Evolutionary conservation across 179 eudicot genomes (phyloP).

Genomic region (Beta macrorhiza): DNA sequence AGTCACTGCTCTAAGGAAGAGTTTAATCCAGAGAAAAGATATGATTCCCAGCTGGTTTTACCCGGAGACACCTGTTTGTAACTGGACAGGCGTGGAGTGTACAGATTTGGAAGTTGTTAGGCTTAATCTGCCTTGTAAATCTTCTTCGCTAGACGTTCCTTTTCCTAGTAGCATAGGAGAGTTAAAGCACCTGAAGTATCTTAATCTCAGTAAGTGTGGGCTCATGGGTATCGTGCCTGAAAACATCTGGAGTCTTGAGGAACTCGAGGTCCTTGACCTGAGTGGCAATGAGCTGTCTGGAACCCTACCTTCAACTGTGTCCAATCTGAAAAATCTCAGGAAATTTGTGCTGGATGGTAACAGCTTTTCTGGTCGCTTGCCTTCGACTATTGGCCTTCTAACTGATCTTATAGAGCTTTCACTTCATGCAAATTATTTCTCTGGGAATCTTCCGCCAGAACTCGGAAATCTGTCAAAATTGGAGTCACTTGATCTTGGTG

Average conservation of each 20-base stretch:
- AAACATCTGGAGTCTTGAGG: constrained; percentile 53
- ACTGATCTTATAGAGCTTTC: constrained; percentile 66
- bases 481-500: constrained; percentile 65
- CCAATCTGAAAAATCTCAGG: constrained; percentile 47
- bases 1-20: constrained; percentile 46
- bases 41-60: constrained; percentile 65
- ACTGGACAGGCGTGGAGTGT: constrained; percentile 71
- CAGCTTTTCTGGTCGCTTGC: constrained; percentile 63
- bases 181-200: constrained; percentile 51
- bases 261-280: constrained; percentile 65
- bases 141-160: constrained; percentile 50
- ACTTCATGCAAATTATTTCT: constrained; percentile 50
- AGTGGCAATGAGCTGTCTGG: constrained; percentile 62
- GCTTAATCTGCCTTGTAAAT: constrained; percentile 51
- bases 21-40: constrained; percentile 41
- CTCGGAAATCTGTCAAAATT: constrained; percentile 56
- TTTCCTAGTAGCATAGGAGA: constrained; percentile 52
- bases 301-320: constrained; percentile 41
- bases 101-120: constrained; percentile 40
- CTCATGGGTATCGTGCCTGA: constrained; percentile 51
- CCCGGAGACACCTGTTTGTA: constrained; percentile 53
- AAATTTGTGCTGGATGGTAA: constrained; percentile 72
- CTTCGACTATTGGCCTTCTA: constrained; percentile 66
- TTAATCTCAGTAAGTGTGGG: constrained; percentile 75
- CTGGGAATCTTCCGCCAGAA: constrained; percentile 66